Percentiles rank a stretch among this genome's conserved stretches.
These are phyloP conservation scores for Oryza glumipatula DNA, from an alignment of 176 grass and related monocot species.

Conservation along the genomic window DNA sequence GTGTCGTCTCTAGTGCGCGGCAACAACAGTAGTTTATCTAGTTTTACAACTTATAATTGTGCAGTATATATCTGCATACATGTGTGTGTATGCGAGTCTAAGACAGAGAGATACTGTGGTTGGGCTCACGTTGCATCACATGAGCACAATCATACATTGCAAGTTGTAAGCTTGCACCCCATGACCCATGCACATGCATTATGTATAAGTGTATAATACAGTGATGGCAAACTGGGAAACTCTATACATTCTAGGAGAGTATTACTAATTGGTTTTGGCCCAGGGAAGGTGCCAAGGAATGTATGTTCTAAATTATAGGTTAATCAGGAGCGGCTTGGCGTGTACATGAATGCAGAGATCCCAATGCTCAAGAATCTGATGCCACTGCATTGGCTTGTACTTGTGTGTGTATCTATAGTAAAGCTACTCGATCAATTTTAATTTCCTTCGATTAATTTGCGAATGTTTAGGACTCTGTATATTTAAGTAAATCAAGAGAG, in stretches of 20 bases:
- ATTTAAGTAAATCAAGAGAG: background rate
- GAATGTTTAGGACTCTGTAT: background rate
- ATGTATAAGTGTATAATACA: background rate
- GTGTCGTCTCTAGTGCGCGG: background rate
- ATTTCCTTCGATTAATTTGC: background rate
- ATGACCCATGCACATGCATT: constrained; percentile 5
- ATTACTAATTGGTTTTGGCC: background rate
- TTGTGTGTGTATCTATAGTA: background rate
- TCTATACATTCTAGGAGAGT: background rate
- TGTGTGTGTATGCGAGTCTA: background rate
- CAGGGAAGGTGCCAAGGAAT: constrained; percentile 29
- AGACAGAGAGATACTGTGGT: constrained; percentile 24
- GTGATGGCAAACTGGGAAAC: background rate
- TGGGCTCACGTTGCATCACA: constrained; percentile 72
- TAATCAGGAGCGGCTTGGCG: constrained; percentile 34
- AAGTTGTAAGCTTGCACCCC: constrained; percentile 3
- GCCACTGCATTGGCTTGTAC: constrained; percentile 25
- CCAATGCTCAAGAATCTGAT: constrained; percentile 52
- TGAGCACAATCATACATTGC: constrained; percentile 62
- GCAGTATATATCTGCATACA: background rate
- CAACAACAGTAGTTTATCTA: constrained; percentile 21
- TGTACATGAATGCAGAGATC: constrained; percentile 45
- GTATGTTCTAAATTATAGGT: constrained; percentile 55
- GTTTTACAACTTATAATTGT: background rate
- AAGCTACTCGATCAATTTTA: background rate